Base-by-base conservation (phyloP, 805 yeast species). In the Candida anglica region DNA sequence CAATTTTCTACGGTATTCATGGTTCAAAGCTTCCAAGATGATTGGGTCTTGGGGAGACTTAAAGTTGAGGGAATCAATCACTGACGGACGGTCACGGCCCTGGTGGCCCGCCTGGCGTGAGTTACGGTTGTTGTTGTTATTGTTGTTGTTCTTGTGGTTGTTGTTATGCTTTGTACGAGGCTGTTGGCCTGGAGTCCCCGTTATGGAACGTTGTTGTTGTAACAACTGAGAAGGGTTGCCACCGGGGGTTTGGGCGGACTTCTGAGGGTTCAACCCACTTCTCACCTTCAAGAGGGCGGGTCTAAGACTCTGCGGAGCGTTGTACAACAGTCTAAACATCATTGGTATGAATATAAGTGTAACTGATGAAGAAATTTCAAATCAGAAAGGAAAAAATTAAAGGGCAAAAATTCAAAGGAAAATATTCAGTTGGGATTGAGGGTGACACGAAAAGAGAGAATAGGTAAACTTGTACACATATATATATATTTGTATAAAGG, bases 291-390 rank as follows among this genome's bases (percentile, higher is more conserved):
- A 48, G 31, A 64, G 42, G 18, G 46, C 64, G 9, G 70, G 69
- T 39, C 65, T 55, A 31, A 66, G 42, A 27, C 60, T 51, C 36
- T 52, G 56, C 36, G 50, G 61, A 14, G 69, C 56, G 42, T 62
- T 63, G n/a, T 65, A 47, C 16, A 64, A 53, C 29, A 66, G 52
- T 42, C 69, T 56, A 37, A 65, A 64, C 71, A 65, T 65, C n/a
- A n/a, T n/a, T n/a, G n/a, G n/a, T n/a, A n/a, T n/a, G n/a, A n/a
- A n/a, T n/a, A n/a, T n/a, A n/a, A n/a, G n/a, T n/a, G n/a, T n/a
- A n/a, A n/a, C n/a, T n/a, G n/a, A n/a, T n/a, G n/a, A n/a, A n/a
- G n/a, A n/a, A n/a, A n/a, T n/a, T n/a, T n/a, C n/a, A n/a, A n/a
- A n/a, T n/a, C n/a, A n/a, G n/a, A n/a, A n/a, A n/a, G n/a, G n/a